Evolutionary conservation across 306 rosid species (phyloP).

Genomic region (Malus orientalis): DNA sequence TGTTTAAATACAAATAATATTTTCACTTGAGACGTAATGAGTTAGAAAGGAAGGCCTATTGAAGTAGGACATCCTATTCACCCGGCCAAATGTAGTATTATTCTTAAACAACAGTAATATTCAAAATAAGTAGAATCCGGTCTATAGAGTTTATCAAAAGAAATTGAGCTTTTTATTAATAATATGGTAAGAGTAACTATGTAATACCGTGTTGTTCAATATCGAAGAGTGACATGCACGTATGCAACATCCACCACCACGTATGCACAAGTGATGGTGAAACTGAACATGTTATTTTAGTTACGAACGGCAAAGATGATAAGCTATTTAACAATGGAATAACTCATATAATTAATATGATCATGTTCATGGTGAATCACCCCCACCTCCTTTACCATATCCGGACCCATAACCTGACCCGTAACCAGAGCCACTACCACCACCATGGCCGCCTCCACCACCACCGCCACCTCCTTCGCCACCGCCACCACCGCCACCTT

Average conservation of each 20-base stretch:
- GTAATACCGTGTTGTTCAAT: neutral
- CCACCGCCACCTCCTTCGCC: constrained; percentile 22
- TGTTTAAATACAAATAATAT: neutral
- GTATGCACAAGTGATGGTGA: constrained; percentile 16
- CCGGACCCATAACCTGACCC: constrained; percentile 47
- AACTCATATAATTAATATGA: neutral
- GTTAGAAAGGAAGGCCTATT: too few species aligned
- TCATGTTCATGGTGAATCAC: constrained; percentile 29
- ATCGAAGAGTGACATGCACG: neutral
- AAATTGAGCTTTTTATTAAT: neutral
- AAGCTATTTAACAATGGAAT: neutral
- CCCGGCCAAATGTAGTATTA: neutral
- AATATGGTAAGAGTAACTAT: neutral
- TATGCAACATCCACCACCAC: constrained; percentile 5
- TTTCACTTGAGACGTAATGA: too few species aligned
- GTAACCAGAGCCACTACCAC: constrained; percentile 15
- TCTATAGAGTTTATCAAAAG: neutral
- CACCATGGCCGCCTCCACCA: constrained; percentile 7
- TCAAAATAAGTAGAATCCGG: neutral
- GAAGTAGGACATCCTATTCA: too few species aligned
- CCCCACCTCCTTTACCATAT: constrained; percentile 25
- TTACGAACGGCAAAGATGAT: neutral
- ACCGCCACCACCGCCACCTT: constrained; percentile 23
- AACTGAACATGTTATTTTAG: constrained; percentile 29
- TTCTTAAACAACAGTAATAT: neutral